Conservation (phyloP, 305 asterid genomes). For the Fraxinus velutina region DNA sequence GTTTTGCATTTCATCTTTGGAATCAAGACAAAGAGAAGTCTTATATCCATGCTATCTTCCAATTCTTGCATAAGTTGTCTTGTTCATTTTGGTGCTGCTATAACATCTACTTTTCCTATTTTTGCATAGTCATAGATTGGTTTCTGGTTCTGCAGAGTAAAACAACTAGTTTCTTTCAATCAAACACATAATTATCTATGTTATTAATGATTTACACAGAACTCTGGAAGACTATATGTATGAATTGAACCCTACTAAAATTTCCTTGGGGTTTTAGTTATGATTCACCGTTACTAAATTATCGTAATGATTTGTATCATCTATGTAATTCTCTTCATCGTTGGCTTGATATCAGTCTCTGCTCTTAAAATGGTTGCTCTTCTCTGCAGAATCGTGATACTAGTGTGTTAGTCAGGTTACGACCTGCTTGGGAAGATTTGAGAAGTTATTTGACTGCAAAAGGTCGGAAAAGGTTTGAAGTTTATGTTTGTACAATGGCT, state of each 20-base stretch:
- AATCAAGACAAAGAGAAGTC: not conserved
- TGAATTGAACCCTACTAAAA: not conserved
- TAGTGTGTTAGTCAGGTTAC: constrained; percentile 87
- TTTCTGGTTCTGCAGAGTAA: not conserved
- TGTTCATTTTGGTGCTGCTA: not conserved
- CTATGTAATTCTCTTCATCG: not conserved
- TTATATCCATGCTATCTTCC: not conserved
- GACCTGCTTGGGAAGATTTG: constrained; percentile 98
- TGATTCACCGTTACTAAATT: not conserved
- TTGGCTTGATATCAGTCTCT: constrained; percentile 17
- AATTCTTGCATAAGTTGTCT: not conserved
- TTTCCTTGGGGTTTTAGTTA: not conserved
- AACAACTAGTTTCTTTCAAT: not conserved
- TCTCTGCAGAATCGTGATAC: constrained; percentile 83
- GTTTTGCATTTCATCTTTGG: not conserved
- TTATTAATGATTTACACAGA: not conserved
- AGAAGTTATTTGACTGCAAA: constrained; percentile 82
- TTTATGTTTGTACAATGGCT: constrained; percentile 96
- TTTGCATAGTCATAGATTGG: not conserved
- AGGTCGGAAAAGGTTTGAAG: constrained; percentile 96
- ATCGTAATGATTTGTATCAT: not conserved
- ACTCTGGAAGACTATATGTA: not conserved
- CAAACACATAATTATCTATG: not conserved
- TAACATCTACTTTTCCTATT: not conserved
- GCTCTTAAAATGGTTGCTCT: constrained; percentile 30